Evolutionary conservation across 106 monocot genomes (phyloP), one percentile per base, ranked within the genome.

Genomic region (Phalaenopsis aphrodite): DNA sequence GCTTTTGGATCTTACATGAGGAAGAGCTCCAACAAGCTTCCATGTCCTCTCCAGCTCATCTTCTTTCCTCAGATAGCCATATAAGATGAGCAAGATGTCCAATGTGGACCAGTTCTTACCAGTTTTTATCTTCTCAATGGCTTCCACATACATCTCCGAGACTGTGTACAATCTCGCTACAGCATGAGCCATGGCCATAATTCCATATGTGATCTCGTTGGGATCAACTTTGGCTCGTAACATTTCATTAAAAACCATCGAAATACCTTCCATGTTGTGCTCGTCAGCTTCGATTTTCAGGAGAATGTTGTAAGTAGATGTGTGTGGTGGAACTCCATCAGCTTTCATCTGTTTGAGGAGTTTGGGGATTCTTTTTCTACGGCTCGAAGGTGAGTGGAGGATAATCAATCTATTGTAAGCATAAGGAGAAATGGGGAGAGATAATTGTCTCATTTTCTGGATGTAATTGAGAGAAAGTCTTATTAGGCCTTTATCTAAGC

Each of bases 251-350:
- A 94, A 99, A 8, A 91, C 86, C 80, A 89, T 94, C 4, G 88
- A 84, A 18, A 99, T 67, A 4, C 91, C 89, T 77, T 92, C 91
- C 75, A 94, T 85, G 79, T 93, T 86, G 78, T 94, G 94, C 2
- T 93, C 84, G 48, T 88, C 81, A 15, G 98, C 90, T 86, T 92
- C 89, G 42, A 94, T 89, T 65, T 99, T 92, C 81, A 99, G 76
- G 11, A 99, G 89, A 78, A 99, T 99, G 84, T 99, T 99, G 82
- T 89, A 99, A 38, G 98, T 99, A 30, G 94, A 99, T 15, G 79
- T 74, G 73, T 99, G 98, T 47, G 89, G 91, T n/a, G 83, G 24
- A 42, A 94, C 78, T 12, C 83, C 79, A 73, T 94, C 98, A 11
- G 91, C 92, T 82, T 90, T 94, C 98, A 99, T 99, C 81, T 90